Evolutionary conservation across 1,284 basidiomycete genomes (phyloP).

Genomic region (Ceratobasidium sp.): DNA sequence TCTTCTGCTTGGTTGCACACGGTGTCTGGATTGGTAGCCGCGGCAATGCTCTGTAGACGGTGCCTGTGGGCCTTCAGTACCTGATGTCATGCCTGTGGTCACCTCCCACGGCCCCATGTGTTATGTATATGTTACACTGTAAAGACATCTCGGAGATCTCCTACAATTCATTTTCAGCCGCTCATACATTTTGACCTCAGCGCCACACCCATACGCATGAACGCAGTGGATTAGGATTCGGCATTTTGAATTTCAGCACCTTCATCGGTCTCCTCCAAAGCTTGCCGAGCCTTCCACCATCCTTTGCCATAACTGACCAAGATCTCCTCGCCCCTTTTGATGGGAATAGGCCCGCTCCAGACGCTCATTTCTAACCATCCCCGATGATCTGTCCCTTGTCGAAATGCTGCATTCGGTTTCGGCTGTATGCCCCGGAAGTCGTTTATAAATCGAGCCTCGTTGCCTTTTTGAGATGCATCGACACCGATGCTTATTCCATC

Average conservation of each 20-base stretch:
- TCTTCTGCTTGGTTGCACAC: constrained; percentile 70
- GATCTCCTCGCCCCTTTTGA: constrained; percentile 85
- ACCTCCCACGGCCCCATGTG: background rate
- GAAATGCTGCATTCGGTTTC: constrained; percentile 78
- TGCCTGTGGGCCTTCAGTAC: background rate
- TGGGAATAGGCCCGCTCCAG: constrained; percentile 64
- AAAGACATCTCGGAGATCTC: constrained; percentile 5
- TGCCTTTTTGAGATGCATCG: constrained; percentile 78
- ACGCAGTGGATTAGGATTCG: no score
- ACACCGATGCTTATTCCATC: constrained; percentile 51
- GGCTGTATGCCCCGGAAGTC: constrained; percentile 78
- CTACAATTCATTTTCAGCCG: background rate
- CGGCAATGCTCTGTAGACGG: constrained; percentile 53
- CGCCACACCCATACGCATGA: background rate
- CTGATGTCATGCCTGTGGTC: background rate
- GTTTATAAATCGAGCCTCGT: constrained; percentile 86
- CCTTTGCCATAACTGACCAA: constrained; percentile 90
- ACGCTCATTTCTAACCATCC: constrained; percentile 81
- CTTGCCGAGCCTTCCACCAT: constrained; percentile 73
- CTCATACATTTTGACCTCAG: no score
- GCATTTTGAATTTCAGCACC: background rate
- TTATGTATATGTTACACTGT: background rate
- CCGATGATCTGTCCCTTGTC: constrained; percentile 59
- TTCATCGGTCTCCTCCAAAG: constrained; percentile 31
- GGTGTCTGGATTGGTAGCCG: constrained; percentile 68